Percentiles rank a stretch among this genome's conserved stretches.
Conservation (phyloP, 1,284 basidiomycete genomes). For the Apiotrichum sp. region DNA sequence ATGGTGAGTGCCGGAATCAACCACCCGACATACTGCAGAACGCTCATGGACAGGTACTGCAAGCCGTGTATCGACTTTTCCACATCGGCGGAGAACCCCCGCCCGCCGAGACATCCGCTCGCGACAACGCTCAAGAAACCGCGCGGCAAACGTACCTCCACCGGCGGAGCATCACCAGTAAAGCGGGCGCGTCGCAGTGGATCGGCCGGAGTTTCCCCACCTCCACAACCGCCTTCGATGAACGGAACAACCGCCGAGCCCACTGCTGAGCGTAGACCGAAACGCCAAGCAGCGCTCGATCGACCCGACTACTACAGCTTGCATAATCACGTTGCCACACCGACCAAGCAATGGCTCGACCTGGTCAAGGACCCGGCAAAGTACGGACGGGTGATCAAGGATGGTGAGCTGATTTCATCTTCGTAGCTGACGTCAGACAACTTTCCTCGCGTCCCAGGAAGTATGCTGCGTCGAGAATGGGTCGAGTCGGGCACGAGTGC, state of each 20-base stretch:
- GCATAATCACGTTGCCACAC: conserved; percentile 43
- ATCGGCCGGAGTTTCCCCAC: neutral
- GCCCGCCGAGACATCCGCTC: conserved; percentile 26
- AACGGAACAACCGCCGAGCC: neutral
- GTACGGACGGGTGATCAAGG: conserved; percentile 32
- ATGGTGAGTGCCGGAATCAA: conserved; percentile 28
- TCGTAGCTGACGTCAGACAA: conserved; percentile 17
- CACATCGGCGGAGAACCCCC: conserved; percentile 22
- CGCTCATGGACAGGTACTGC: conserved; percentile 27
- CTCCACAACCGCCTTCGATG: conserved; percentile 7
- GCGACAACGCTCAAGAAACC: conserved; percentile 27
- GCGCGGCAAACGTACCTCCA: conserved; percentile 5
- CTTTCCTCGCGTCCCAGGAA: conserved; percentile 27
- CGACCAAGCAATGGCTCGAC: conserved; percentile 43
- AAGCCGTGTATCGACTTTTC: conserved; percentile 26
- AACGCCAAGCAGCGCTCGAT: conserved; percentile 38
- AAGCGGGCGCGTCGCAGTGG: conserved; percentile 6
- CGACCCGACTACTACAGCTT: conserved; percentile 43
- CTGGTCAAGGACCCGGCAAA: conserved; percentile 42
- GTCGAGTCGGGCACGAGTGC: conserved; percentile 19
- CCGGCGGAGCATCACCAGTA: neutral
- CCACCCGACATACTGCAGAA: neutral
- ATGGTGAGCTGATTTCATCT: conserved; percentile 19
- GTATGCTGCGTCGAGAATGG: conserved; percentile 25
- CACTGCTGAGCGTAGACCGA: conserved; percentile 25